Evolutionary conservation across 1,284 basidiomycete species (phyloP).

Genomic region (Austropuccinia psidii): DNA sequence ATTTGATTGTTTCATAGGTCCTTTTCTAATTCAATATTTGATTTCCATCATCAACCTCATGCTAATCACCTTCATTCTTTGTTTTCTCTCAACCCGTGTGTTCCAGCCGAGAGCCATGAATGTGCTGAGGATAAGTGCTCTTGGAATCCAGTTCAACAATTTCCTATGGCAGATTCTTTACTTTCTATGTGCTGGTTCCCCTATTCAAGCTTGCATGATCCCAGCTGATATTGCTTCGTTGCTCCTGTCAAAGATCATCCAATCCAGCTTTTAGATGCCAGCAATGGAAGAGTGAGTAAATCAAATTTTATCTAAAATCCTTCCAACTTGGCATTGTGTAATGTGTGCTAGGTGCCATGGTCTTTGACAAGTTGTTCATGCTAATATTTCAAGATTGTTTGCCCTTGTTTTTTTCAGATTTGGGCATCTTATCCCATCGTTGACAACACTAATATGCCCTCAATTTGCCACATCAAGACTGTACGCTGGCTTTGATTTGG

Average conservation of each 20-base stretch:
- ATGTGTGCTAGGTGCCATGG: conserved; percentile 6
- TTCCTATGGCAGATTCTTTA: neutral
- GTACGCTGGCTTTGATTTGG: conserved; percentile 80
- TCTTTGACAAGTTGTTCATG: too few relatives aligned
- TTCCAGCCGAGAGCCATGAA: too few relatives aligned
- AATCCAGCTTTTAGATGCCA: conserved; percentile 68
- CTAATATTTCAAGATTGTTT: too few relatives aligned
- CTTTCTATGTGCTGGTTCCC: conserved; percentile 61
- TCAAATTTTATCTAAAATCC: conserved; percentile 15
- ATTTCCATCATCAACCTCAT: too few relatives aligned
- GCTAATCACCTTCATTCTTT: neutral
- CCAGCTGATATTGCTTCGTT: conserved; percentile 67
- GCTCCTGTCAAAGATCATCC: conserved; percentile 71
- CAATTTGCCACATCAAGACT: conserved; percentile 55
- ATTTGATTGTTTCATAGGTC: neutral
- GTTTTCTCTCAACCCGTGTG: neutral
- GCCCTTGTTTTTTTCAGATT: conserved; percentile 57
- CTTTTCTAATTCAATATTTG: neutral
- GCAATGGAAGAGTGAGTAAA: conserved; percentile 61
- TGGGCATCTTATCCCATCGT: conserved; percentile 83
- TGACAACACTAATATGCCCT: conserved; percentile 63
- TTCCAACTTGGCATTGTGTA: neutral
- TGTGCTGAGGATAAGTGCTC: too few relatives aligned
- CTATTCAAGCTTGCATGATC: conserved; percentile 55
- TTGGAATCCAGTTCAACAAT: neutral